These are phyloP conservation scores for Acer yangbiense DNA, from an alignment of 345 rosid genomes.

Conservation along the genomic window DNA sequence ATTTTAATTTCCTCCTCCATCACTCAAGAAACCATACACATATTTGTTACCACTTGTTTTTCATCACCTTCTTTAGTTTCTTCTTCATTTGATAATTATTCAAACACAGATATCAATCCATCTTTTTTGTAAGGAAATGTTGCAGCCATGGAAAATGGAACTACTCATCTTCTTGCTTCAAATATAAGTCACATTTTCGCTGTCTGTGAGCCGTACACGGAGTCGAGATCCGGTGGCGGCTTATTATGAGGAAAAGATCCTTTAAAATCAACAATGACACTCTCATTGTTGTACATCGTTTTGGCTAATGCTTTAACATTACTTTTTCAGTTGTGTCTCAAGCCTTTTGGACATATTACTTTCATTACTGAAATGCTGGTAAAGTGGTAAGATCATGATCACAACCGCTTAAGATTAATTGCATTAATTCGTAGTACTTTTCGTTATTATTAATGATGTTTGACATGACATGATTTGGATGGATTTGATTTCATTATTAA, in stretches of 20 bases:
- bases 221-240: neutral
- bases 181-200: neutral
- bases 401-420: neutral
- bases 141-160: no score
- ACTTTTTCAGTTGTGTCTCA: conserved; percentile 29
- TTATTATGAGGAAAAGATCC: neutral
- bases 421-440: no score
- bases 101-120: no score
- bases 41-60: no score
- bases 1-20: neutral
- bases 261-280: no score
- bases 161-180: no score
- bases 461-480: no score
- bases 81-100: neutral
- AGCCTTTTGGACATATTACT: conserved; percentile 32
- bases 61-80: neutral
- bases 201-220: neutral
- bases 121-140: no score
- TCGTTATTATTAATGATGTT: no score
- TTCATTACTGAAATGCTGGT: conserved; percentile 39
- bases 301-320: neutral
- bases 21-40: neutral
- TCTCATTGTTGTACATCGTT: no score
- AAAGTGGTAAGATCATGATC: conserved; percentile 4
- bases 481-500: no score